Evolutionary conservation across 768 basidiomycete species (phyloP).

Genomic region (Pleurotus tuber-regium): DNA sequence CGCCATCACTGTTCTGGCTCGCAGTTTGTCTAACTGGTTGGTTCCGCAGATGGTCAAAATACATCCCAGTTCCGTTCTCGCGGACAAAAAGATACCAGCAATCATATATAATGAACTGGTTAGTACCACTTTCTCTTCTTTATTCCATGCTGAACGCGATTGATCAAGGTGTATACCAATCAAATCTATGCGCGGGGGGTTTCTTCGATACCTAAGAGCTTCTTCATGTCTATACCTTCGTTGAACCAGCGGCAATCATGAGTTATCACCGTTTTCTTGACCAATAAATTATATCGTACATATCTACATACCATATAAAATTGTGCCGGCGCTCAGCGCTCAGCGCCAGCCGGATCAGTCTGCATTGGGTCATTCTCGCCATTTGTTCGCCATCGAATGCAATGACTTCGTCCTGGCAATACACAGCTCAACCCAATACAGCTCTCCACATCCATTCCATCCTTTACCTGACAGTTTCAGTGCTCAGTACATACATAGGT

Average conservation of each 20-base stretch:
- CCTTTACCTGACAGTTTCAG: no score
- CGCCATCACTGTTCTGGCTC: conserved; percentile 4
- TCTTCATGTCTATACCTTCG: conserved; percentile 26
- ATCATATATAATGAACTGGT: conserved; percentile 96
- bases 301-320: no score
- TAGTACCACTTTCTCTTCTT: conserved; percentile 23
- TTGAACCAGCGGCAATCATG: conserved; percentile 12
- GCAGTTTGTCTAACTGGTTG: conserved; percentile 8
- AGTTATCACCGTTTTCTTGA: conserved; percentile 1
- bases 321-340: no score
- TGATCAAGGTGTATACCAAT: conserved; percentile 68
- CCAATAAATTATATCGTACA: no score
- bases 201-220: conserved; percentile 69
- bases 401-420: no score
- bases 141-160: conserved; percentile 1
- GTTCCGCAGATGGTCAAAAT: conserved; percentile 69
- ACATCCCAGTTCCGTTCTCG: conserved; percentile 83
- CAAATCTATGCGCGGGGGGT: conserved; percentile 92
- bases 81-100: conserved; percentile 77
- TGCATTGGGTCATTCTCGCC: no score
- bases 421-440: no score
- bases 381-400: no score
- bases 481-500: no score
- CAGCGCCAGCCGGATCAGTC: no score
- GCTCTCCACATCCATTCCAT: no score